Conservation (phyloP, 768 basidiomycete species). For the Strobilomyces dryophilus region DNA sequence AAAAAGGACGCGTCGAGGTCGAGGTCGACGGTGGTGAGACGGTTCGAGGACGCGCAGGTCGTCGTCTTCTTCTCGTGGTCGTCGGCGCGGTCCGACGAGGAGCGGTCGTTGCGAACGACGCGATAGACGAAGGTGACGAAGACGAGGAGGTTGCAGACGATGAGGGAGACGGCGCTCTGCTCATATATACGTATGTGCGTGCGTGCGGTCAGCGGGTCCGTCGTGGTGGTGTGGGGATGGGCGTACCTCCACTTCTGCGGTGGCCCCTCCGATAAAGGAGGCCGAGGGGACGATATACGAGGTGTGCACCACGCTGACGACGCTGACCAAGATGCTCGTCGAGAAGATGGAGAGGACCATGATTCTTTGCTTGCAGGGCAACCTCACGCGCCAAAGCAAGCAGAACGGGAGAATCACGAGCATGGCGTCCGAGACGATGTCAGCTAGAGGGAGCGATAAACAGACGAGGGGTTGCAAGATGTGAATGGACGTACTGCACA, state of each 20-base stretch:
- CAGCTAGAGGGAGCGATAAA: constrained; percentile 32
- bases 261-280: constrained; percentile 6
- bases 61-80: constrained; percentile 7
- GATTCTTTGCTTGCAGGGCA: constrained; percentile 39
- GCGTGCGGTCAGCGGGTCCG: too few species aligned
- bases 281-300: constrained; percentile 33
- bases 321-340: constrained; percentile 47
- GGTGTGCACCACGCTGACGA: constrained; percentile 42
- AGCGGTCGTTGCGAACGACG: not conserved
- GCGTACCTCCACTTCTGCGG: constrained; percentile 43
- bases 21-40: constrained; percentile 27
- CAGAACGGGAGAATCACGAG: constrained; percentile 44
- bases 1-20: constrained; percentile 4
- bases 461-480: not conserved
- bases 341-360: constrained; percentile 46
- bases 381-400: constrained; percentile 39
- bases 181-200: not conserved
- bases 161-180: constrained; percentile 35
- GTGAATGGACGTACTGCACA: constrained; percentile 40
- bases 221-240: too few species aligned
- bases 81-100: too few species aligned
- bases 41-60: constrained; percentile 6
- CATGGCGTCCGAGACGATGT: constrained; percentile 42
- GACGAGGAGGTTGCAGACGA: constrained; percentile 41
- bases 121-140: constrained; percentile 34